A percentile compares a stretch with the other conserved stretches of the same genome.
phyloP scores from a whole-genome alignment of 2,329 filamentous ascomycete species.

The Leptographium radiaticola region DNA sequence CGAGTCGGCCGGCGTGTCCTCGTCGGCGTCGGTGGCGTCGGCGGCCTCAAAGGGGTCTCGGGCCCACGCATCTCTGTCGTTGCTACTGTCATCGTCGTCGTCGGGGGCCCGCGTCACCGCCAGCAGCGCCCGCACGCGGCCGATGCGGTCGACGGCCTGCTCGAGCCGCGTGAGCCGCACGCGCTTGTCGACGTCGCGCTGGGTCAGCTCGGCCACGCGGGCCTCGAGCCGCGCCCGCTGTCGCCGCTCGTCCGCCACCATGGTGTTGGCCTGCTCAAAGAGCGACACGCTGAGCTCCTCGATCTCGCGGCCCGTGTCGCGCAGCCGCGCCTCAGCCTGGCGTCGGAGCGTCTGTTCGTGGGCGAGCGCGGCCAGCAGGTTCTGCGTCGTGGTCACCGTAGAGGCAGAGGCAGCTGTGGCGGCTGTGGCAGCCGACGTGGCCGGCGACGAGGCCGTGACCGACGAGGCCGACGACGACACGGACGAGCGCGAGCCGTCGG shows the following conservation, averaged over 20 bases:
- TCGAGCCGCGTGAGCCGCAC: slow-evolving; percentile 58
- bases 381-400: slow-evolving; percentile 20
- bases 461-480: slow-evolving; percentile 4
- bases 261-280: slow-evolving; percentile 77
- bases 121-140: slow-evolving; percentile 53
- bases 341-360: slow-evolving; percentile 54
- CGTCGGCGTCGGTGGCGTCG: too few species aligned
- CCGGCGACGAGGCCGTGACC: neutral
- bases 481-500: slow-evolving; percentile 9
- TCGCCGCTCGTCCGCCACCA: slow-evolving; percentile 66
- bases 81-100: neutral
- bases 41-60: too few species aligned
- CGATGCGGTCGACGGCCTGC: slow-evolving; percentile 55
- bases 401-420: slow-evolving; percentile 2
- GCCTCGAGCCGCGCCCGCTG: slow-evolving; percentile 60
- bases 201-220: slow-evolving; percentile 54
- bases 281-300: slow-evolving; percentile 65
- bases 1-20: too few species aligned
- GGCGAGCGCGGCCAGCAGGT: slow-evolving; percentile 50
- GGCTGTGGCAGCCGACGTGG: slow-evolving; percentile 6
- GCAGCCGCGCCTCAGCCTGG: slow-evolving; percentile 55
- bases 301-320: slow-evolving; percentile 56
- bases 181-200: slow-evolving; percentile 56
- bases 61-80: too few species aligned
- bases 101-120: neutral